Evolutionary conservation across 768 basidiomycete species (phyloP).

Genomic region (Lentinula aciculospora): DNA sequence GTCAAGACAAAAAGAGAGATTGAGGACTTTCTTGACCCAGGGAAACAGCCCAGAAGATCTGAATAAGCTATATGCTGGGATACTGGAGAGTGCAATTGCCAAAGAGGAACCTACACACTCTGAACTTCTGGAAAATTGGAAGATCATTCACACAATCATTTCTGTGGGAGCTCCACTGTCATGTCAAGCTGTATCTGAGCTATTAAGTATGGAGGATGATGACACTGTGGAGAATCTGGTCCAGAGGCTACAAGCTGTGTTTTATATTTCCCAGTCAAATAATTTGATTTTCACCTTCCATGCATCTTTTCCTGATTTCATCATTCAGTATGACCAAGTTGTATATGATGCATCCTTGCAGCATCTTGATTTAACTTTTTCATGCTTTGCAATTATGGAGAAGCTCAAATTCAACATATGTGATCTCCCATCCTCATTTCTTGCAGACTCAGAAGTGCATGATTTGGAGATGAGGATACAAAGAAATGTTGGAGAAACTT

Average conservation of each 20-base stretch:
- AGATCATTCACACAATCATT: not conserved
- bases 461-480: not conserved
- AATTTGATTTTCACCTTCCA: not conserved
- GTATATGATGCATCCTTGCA: not conserved
- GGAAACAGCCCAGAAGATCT: not conserved
- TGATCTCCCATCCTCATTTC: conserved; percentile 1
- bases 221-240: not conserved
- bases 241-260: not conserved
- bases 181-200: not conserved
- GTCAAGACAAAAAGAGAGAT: not conserved
- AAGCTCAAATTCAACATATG: conserved; percentile 9
- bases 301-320: conserved; percentile 4
- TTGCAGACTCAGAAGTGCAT: not conserved
- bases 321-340: not conserved
- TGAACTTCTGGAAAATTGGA: not conserved
- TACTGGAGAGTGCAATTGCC: not conserved
- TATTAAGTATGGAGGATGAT: not conserved
- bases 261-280: not conserved
- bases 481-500: not conserved
- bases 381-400: not conserved
- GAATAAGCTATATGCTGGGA: not conserved
- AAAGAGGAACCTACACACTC: not conserved
- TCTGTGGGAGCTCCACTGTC: not conserved
- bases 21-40: not conserved
- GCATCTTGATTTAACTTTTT: not conserved